phyloP scores from a whole-genome alignment of 2,329 filamentous ascomycete genomes.

The Diaporthe sp. region DNA sequence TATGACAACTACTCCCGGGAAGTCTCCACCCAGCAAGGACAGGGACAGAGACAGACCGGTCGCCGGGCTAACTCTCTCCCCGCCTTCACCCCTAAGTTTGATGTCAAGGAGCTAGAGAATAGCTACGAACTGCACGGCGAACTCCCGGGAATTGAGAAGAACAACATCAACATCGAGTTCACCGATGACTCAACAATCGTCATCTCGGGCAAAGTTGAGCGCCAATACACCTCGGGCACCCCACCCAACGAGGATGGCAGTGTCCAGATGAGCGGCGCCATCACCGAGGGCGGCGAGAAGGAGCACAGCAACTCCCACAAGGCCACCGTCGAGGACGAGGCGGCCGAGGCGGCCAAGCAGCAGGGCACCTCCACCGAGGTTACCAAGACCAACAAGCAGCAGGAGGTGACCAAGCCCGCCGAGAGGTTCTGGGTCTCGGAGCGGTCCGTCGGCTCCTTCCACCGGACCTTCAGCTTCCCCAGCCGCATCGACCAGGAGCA shows the following conservation, averaged over 20 bases:
- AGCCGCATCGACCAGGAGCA: slow-evolving; percentile 72
- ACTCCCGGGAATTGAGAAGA: slow-evolving; percentile 81
- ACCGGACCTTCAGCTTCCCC: slow-evolving; percentile 78
- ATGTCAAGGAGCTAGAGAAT: slow-evolving; percentile 78
- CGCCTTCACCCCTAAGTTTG: slow-evolving; percentile 83
- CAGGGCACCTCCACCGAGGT: slow-evolving; percentile 49
- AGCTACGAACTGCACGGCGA: slow-evolving; percentile 85
- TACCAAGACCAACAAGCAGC: slow-evolving; percentile 40
- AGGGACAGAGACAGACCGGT: slow-evolving; percentile 18
- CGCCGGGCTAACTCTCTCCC: slow-evolving; percentile 53
- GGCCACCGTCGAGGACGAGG: slow-evolving; percentile 77
- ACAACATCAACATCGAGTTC: slow-evolving; percentile 84
- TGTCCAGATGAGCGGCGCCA: slow-evolving; percentile 53
- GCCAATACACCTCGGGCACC: slow-evolving; percentile 69
- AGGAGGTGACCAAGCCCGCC: slow-evolving; percentile 44
- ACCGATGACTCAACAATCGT: slow-evolving; percentile 80
- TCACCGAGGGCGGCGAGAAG: slow-evolving; percentile 56
- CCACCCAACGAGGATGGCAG: slow-evolving; percentile 61
- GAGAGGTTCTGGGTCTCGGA: slow-evolving; percentile 78
- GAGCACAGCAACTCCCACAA: slow-evolving; percentile 58
- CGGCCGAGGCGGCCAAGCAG: slow-evolving; percentile 52
- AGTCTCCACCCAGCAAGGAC: slow-evolving; percentile 40
- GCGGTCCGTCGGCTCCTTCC: slow-evolving; percentile 76
- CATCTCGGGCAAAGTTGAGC: slow-evolving; percentile 78
- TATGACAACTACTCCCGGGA: slow-evolving; percentile 70